phyloP scores from a whole-genome alignment of 2,329 filamentous ascomycete genomes.

The Colletotrichum incanum region DNA sequence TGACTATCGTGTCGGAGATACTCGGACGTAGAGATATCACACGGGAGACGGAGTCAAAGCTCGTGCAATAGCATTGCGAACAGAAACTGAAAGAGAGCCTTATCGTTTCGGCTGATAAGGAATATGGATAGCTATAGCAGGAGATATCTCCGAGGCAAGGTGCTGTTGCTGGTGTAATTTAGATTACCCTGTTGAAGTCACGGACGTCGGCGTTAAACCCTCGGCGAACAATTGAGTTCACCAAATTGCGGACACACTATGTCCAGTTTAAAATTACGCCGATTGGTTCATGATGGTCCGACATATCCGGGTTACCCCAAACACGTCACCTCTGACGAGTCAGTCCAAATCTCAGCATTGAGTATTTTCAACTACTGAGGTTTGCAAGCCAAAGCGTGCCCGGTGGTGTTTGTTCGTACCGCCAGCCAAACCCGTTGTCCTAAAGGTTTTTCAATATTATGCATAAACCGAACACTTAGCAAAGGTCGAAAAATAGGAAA shows the following conservation, averaged over 20 bases:
- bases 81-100: too few relatives aligned
- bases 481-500: too few relatives aligned
- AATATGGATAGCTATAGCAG: not conserved
- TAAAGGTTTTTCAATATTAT: too few relatives aligned
- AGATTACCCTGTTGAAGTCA: not conserved
- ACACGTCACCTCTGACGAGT: not conserved
- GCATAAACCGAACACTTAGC: too few relatives aligned
- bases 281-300: not conserved
- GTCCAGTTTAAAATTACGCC: not conserved
- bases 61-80: not conserved
- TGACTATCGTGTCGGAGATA: not conserved
- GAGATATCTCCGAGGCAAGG: not conserved
- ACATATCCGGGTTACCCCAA: not conserved
- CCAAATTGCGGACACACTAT: too few relatives aligned
- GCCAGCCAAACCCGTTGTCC: too few relatives aligned
- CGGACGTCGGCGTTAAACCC: not conserved
- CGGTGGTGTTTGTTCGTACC: too few relatives aligned
- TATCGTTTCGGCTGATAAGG: not conserved
- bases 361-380: not conserved
- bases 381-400: too few relatives aligned
- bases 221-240: not conserved
- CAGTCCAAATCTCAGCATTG: not conserved
- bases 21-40: not conserved
- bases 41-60: not conserved
- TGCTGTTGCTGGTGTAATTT: not conserved